These are phyloP conservation scores for Trichoderma gracile DNA, from an alignment of 2,329 filamentous ascomycete genomes.

Conservation along the genomic window DNA sequence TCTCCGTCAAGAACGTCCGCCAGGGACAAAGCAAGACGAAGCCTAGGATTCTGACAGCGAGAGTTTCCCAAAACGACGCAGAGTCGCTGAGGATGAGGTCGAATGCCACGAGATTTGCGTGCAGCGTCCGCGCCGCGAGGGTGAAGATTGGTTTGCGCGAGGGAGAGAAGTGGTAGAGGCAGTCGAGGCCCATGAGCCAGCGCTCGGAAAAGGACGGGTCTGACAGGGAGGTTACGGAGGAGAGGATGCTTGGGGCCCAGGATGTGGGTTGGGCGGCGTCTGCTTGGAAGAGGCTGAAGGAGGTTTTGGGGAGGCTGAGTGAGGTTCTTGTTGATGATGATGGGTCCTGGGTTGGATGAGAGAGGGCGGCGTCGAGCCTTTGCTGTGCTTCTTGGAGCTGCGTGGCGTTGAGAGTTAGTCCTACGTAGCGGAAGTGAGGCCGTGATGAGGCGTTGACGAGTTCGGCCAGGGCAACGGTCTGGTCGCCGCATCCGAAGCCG, in stretches of 20 bases:
- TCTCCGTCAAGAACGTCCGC: constrained; percentile 49
- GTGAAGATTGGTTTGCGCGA: constrained; percentile 50
- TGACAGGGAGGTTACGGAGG: constrained; percentile 28
- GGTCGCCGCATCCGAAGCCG: constrained; percentile 61
- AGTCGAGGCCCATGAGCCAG: constrained; percentile 59
- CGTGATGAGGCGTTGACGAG: constrained; percentile 29
- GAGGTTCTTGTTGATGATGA: no score
- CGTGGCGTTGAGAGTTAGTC: constrained; percentile 51
- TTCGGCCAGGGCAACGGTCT: constrained; percentile 39
- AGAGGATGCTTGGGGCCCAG: constrained; percentile 40
- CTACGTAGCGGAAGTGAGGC: constrained; percentile 48
- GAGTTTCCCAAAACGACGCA: constrained; percentile 34
- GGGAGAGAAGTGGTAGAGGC: constrained; percentile 58
- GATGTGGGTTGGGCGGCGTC: constrained; percentile 50
- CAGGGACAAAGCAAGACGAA: constrained; percentile 51
- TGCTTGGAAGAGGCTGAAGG: constrained; percentile 47
- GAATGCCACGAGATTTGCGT: constrained; percentile 56
- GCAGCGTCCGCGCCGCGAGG: constrained; percentile 43
- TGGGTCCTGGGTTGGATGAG: neutral
- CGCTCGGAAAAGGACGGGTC: constrained; percentile 31
- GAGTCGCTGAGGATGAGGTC: constrained; percentile 49
- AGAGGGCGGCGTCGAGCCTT: constrained; percentile 11
- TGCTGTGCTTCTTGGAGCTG: constrained; percentile 46
- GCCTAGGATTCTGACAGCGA: constrained; percentile 46
- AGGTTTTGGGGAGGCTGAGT: neutral